Evolutionary conservation across 371 early-diverging fungal species (phyloP).

Genomic region (Mortierella sp.): DNA sequence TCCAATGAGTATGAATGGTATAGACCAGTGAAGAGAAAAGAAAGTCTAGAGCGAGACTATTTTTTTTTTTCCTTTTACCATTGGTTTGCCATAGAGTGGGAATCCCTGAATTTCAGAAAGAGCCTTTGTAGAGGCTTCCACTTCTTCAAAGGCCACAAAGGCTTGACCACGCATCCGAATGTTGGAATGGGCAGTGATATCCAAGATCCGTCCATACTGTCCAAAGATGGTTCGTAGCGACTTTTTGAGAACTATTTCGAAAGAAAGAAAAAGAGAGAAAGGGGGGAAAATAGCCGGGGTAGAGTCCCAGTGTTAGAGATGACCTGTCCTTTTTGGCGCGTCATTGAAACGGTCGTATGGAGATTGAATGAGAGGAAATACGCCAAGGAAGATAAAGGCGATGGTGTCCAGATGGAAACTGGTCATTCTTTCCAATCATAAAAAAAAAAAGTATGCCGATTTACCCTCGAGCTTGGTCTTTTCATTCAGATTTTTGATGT

Average conservation of each 20-base stretch:
- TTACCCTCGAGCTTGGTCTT: constrained; percentile 84
- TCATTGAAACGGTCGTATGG: too few species aligned
- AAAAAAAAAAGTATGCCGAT: not conserved
- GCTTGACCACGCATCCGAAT: constrained; percentile 96
- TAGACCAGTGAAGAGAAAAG: constrained; percentile 5
- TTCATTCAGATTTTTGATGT: constrained; percentile 88
- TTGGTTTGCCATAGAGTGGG: constrained; percentile 80
- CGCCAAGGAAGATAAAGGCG: too few species aligned
- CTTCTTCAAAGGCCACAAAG: constrained; percentile 86
- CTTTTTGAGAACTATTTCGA: constrained; percentile 72
- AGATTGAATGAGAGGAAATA: too few species aligned
- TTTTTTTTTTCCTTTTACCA: constrained; percentile 68
- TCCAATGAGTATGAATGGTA: not conserved
- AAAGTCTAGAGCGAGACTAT: not conserved
- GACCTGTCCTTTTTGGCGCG: too few species aligned
- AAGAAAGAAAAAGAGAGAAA: constrained; percentile 2
- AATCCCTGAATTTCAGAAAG: constrained; percentile 87
- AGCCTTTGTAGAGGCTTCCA: constrained; percentile 85
- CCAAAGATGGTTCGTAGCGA: constrained; percentile 85
- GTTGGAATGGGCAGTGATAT: constrained; percentile 83
- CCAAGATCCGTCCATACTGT: constrained; percentile 89
- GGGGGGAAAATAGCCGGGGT: not conserved
- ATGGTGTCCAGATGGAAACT: too few species aligned
- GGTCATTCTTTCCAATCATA: too few species aligned
- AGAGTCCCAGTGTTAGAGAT: not conserved